Percentiles rank a stretch among this genome's conserved stretches.
Evolutionary conservation across 805 yeast species (phyloP).

Genomic region (Ogataea allantospora): DNA sequence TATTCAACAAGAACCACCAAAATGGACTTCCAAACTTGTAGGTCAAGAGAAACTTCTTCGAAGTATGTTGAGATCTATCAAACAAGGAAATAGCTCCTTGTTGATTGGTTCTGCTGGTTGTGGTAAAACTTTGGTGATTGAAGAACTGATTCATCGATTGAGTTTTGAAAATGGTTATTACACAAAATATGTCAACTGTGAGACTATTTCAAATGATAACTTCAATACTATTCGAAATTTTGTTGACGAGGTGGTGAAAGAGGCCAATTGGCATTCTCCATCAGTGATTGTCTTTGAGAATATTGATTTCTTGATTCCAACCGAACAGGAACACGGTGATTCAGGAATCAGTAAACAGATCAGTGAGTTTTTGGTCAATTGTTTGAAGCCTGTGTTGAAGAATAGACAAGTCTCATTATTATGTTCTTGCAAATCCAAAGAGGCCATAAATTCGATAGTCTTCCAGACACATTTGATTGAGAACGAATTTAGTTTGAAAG

Average conservation of each 20-base stretch:
- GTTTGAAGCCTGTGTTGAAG: constrained; percentile 42
- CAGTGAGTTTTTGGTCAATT: constrained; percentile 53
- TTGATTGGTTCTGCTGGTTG: constrained; percentile 76
- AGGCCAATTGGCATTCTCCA: constrained; percentile 67
- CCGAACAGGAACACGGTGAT: constrained; percentile 58
- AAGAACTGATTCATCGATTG: constrained; percentile 40
- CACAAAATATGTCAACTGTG: constrained; percentile 52
- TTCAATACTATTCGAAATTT: constrained; percentile 43
- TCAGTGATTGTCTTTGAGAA: constrained; percentile 75
- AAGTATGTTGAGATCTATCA: constrained; percentile 39
- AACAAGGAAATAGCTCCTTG: constrained; percentile 50
- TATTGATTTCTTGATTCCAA: constrained; percentile 67
- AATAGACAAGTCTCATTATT: constrained; percentile 56
- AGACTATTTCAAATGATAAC: constrained; percentile 54
- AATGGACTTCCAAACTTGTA: constrained; percentile 36
- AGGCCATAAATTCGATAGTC: constrained; percentile 57
- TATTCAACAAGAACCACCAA: constrained; percentile 17
- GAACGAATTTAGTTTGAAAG: constrained; percentile 52
- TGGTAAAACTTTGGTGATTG: constrained; percentile 67
- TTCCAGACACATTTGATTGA: constrained; percentile 71
- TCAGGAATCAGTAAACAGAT: constrained; percentile 61
- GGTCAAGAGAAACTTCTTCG: constrained; percentile 54
- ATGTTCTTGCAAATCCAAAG: constrained; percentile 62
- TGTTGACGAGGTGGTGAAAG: constrained; percentile 49
- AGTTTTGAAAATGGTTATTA: constrained; percentile 41